Conservation (phyloP, 2,329 filamentous ascomycete genomes). For the Verticillium zaregamsianum region DNA sequence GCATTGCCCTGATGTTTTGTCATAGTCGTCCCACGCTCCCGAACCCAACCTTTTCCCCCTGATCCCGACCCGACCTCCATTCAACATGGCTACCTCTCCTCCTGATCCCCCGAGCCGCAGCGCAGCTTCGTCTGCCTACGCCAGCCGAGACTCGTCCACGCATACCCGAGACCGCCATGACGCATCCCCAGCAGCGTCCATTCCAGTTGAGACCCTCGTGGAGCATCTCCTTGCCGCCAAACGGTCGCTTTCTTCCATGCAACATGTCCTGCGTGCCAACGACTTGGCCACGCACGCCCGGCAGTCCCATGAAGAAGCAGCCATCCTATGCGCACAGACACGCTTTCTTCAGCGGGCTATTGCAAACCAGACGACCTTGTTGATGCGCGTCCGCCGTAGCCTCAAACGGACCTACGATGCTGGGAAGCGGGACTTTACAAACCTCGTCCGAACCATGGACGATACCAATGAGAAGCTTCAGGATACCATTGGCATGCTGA, state of each 20-base stretch:
- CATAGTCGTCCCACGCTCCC: neutral
- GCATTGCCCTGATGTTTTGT: neutral
- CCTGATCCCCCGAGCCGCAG: slow-evolving; percentile 16
- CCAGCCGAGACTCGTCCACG: neutral
- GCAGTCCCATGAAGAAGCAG: slow-evolving; percentile 70
- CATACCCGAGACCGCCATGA: neutral
- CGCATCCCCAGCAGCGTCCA: neutral
- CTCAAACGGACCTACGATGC: slow-evolving; percentile 53
- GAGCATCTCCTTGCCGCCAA: slow-evolving; percentile 83
- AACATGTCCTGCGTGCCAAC: slow-evolving; percentile 78
- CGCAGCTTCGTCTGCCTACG: neutral
- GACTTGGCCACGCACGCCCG: slow-evolving; percentile 78
- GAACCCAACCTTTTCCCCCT: neutral
- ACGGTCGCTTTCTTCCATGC: slow-evolving; percentile 78
- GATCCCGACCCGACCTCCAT: neutral
- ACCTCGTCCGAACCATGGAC: slow-evolving; percentile 62
- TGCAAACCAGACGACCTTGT: slow-evolving; percentile 47
- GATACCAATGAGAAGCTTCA: slow-evolving; percentile 60
- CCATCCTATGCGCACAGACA: slow-evolving; percentile 66
- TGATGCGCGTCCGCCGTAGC: slow-evolving; percentile 45
- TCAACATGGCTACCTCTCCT: slow-evolving; percentile 3
- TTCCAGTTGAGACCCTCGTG: slow-evolving; percentile 70
- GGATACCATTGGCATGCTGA: slow-evolving; percentile 61
- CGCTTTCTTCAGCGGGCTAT: slow-evolving; percentile 64
- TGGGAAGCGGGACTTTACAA: slow-evolving; percentile 56